Percentiles rank a stretch among this genome's conserved stretches.
phyloP scores from a whole-genome alignment of 116 monocot genomes.

The Trichopus zeylanicus region DNA sequence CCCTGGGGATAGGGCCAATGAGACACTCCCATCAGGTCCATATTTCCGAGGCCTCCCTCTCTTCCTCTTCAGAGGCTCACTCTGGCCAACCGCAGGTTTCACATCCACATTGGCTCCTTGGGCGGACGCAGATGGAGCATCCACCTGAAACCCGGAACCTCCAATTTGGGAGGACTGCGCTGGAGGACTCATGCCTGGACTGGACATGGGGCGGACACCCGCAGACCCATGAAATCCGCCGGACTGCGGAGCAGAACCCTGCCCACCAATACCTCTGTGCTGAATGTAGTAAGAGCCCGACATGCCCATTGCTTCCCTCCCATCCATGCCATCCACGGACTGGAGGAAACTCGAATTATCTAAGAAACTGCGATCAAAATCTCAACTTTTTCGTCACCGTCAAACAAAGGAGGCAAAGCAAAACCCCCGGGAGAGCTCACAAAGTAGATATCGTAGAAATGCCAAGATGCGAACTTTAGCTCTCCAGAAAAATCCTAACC shows the following conservation, averaged over 20 bases:
- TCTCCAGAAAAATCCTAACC: too few relatives aligned
- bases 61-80: conserved; percentile 44
- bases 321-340: background rate
- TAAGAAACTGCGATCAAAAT: background rate
- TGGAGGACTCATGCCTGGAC: background rate
- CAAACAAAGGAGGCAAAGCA: too few relatives aligned
- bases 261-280: background rate
- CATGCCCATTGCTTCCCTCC: background rate
- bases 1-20: conserved; percentile 27
- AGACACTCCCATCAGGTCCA: conserved; percentile 39
- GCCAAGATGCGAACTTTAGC: too few relatives aligned
- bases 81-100: background rate
- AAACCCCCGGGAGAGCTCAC: too few relatives aligned
- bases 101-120: background rate
- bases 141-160: too few relatives aligned
- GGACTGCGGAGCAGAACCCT: background rate
- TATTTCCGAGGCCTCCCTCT: conserved; percentile 70
- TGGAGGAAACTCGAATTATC: background rate
- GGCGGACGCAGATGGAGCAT: background rate
- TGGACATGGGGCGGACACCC: background rate
- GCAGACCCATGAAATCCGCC: too few relatives aligned
- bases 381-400: too few relatives aligned
- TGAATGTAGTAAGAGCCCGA: conserved; percentile 2
- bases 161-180: background rate
- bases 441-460: too few relatives aligned